Percentiles rank a stretch among this genome's conserved stretches.
phyloP scores from a whole-genome alignment of 768 basidiomycete species.

The Rhizopogon vulgaris region DNA sequence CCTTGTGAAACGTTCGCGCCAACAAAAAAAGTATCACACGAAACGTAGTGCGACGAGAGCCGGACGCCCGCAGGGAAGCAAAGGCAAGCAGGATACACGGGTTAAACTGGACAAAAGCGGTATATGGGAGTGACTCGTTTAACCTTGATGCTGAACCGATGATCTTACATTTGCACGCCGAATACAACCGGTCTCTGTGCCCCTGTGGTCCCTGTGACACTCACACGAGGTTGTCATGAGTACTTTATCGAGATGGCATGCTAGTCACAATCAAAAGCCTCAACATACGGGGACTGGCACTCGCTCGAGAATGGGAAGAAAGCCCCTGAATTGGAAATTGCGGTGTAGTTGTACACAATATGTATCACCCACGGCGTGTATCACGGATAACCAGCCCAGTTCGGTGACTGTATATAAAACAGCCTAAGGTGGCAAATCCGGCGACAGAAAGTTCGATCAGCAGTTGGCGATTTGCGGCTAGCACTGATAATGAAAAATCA shows the following conservation, averaged over 20 bases:
- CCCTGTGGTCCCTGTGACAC: not conserved
- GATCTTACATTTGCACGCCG: too few species aligned
- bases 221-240: not conserved
- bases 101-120: slow-evolving; percentile 56
- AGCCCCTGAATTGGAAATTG: too few species aligned
- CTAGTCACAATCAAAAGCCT: not conserved
- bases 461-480: not conserved
- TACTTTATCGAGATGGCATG: not conserved
- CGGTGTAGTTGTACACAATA: too few species aligned
- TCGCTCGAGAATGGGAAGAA: not conserved
- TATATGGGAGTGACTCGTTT: slow-evolving; percentile 46
- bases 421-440: too few species aligned
- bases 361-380: too few species aligned
- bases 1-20: slow-evolving; percentile 53
- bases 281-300: not conserved
- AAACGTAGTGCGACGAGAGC: slow-evolving; percentile 57
- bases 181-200: too few species aligned
- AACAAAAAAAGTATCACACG: slow-evolving; percentile 75
- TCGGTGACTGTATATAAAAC: too few species aligned
- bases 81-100: slow-evolving; percentile 72
- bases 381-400: too few species aligned
- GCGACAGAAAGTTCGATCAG: not conserved
- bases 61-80: slow-evolving; percentile 74
- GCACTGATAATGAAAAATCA: not conserved
- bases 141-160: too few species aligned